Conservation (phyloP, 1,139 yeast genomes). For the Saccharomycopsis hybrid region DNA sequence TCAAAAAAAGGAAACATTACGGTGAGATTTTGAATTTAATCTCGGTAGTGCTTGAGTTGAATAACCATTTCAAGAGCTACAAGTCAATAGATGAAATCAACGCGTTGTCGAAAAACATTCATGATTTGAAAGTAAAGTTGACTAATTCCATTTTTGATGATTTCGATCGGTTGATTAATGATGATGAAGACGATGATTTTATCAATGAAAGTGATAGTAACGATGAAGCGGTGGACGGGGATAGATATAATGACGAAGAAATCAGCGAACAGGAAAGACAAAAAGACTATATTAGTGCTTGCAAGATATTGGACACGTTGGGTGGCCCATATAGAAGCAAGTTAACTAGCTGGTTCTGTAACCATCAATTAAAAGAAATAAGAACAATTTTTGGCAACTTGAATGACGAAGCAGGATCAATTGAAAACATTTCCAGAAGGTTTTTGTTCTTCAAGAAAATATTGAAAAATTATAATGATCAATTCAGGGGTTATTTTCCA, state of each 20-base stretch:
- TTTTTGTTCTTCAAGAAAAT: conserved; percentile 76
- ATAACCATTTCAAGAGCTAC: conserved; percentile 72
- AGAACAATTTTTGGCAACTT: conserved; percentile 58
- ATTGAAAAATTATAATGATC: conserved; percentile 50
- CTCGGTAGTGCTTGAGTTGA: conserved; percentile 72
- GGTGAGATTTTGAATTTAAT: conserved; percentile 60
- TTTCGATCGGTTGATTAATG: conserved; percentile 45
- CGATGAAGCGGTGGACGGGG: no score
- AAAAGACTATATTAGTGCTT: conserved; percentile 40
- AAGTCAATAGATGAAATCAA: conserved; percentile 82
- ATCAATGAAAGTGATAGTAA: no score
- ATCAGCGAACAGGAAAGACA: conserved; percentile 23
- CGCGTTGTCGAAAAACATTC: conserved; percentile 54
- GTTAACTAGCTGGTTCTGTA: conserved; percentile 69
- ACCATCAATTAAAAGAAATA: conserved; percentile 65
- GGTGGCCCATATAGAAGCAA: conserved; percentile 56
- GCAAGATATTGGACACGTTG: conserved; percentile 63
- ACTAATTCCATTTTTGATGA: conserved; percentile 71
- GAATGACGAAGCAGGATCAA: conserved; percentile 87
- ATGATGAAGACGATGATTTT: conserved; percentile 25
- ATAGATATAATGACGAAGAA: conserved; percentile 24
- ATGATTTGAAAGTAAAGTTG: conserved; percentile 56
- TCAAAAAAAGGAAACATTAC: conserved; percentile 34
- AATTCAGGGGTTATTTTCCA: conserved; percentile 55
- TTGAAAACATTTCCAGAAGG: conserved; percentile 78